Evolutionary conservation across 495 filamentous ascomycete species (phyloP).

Genomic region (Talaromyces ruber): DNA sequence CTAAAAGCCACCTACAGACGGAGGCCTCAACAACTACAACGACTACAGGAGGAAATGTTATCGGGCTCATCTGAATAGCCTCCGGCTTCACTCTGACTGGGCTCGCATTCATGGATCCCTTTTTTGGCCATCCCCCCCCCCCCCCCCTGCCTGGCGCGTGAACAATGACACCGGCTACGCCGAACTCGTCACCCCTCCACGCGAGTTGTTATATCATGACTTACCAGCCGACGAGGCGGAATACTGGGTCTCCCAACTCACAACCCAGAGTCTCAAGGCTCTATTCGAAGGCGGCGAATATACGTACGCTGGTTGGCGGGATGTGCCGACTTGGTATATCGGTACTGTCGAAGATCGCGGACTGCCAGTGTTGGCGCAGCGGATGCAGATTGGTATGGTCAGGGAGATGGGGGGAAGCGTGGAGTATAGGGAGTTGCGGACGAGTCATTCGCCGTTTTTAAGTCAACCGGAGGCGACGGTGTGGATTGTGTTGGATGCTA

Average conservation of each 20-base stretch:
- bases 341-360: conserved; percentile 22
- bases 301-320: conserved; percentile 22
- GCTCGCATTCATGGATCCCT: too few relatives aligned
- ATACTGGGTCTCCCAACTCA: conserved; percentile 18
- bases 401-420: conserved; percentile 18
- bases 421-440: conserved; percentile 21
- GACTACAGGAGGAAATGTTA: too few relatives aligned
- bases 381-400: conserved; percentile 20
- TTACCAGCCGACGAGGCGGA: conserved; percentile 17
- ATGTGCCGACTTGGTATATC: conserved; percentile 25
- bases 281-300: conserved; percentile 24
- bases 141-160: conserved; percentile 16
- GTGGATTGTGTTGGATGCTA: conserved; percentile 28
- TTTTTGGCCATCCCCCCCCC: conserved; percentile 19
- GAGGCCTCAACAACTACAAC: too few relatives aligned
- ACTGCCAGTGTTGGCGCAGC: conserved; percentile 24
- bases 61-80: too few relatives aligned
- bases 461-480: conserved; percentile 21
- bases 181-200: conserved; percentile 18
- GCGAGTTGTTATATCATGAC: conserved; percentile 26
- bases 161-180: conserved; percentile 19
- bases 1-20: conserved; percentile 13
- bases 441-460: conserved; percentile 27
- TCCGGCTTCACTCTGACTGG: too few relatives aligned
- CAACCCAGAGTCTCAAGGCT: conserved; percentile 20